Percentiles rank a stretch among this genome's conserved stretches.
Evolutionary conservation across 106 monocot genomes (phyloP).

Genomic region (Platanthera guangdongensis): DNA sequence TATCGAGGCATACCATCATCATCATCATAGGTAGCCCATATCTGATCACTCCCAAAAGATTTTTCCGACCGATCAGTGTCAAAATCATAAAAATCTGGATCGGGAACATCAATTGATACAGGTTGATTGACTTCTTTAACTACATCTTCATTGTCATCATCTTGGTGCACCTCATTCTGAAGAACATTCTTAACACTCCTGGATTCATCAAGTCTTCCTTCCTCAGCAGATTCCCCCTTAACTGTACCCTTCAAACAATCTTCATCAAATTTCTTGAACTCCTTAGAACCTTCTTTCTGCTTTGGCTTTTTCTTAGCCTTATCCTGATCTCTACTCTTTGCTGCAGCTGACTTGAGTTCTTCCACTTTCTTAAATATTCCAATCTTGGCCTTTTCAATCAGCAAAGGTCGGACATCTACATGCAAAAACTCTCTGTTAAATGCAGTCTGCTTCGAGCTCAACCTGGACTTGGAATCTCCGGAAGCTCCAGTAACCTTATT

Average conservation of each 20-base stretch:
- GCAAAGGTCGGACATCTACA: constrained; percentile 7
- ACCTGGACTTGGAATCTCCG: background rate
- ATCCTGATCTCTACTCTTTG: constrained; percentile 14
- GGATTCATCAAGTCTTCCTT: background rate
- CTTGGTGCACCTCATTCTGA: constrained; percentile 7
- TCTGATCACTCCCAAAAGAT: constrained; percentile 36
- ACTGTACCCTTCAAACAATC: constrained; percentile 9
- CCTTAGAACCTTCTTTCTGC: constrained; percentile 9
- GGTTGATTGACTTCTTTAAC: constrained; percentile 12
- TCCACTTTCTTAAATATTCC: constrained; percentile 16
- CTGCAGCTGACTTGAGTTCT: constrained; percentile 18
- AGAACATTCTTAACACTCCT: constrained; percentile 8
- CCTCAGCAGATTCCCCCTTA: background rate
- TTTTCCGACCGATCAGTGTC: constrained; percentile 51
- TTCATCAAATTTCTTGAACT: constrained; percentile 3
- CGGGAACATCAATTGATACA: constrained; percentile 52
- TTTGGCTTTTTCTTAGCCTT: constrained; percentile 14
- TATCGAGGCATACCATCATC: constrained; percentile 71
- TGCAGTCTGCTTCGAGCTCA: background rate
- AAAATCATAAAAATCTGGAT: constrained; percentile 68
- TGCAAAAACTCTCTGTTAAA: constrained; percentile 13
- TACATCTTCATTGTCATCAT: constrained; percentile 8
- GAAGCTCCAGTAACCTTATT: constrained; percentile 1
- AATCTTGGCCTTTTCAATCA: constrained; percentile 17
- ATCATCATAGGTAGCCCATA: constrained; percentile 69